Base-by-base conservation (phyloP, 768 basidiomycete genomes). In the Pleurotus ostreatus region DNA sequence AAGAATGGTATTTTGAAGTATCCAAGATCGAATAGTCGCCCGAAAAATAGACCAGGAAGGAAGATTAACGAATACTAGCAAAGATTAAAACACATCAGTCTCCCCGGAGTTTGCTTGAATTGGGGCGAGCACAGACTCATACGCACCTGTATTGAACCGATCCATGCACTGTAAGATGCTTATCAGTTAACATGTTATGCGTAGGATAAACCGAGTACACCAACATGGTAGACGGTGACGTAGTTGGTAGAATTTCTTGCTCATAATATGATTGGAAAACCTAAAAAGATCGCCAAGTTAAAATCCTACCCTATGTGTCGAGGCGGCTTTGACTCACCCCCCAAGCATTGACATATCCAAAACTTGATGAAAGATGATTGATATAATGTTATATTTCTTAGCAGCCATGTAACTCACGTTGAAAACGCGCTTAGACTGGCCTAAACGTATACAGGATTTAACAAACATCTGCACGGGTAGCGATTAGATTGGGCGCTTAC, bases 241-340 rank as follows among this genome's bases (percentile, higher is more conserved):
- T 71, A 13, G 72, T 58, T 0, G 65, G 66, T 38, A 85, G 71
- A 12, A 80, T n/a, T 1, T 68, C 67, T 18, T 74, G 69, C 56
- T 82, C 72, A 57, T 87, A 85, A 61, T 84, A 83, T 12, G 72
- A 72, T 75, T 86, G 85, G 58, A 85, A 84, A 15, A 80, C 73
- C 82, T 84, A 51, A 15, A 25, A 23, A 5, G 43, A 47, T 15
- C 16, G 48, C 30, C 7, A 11, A 34, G 30, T 34, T 11, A 34
- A 34, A 9, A 34, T 9, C 30, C 8, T 34, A 34, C 8, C 30
- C 7, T 9, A 34, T 11, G 30, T 34, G 11, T 11, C 11, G 30
- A 34, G 9, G 11, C 11, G 11, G 11, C 30, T 34, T 9, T 13
- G n/a, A 69, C 74, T 60, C 58, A 82, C 83, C 44, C 83, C 83